Conservation (phyloP, 305 asterid species). For the Andrographis paniculata region DNA sequence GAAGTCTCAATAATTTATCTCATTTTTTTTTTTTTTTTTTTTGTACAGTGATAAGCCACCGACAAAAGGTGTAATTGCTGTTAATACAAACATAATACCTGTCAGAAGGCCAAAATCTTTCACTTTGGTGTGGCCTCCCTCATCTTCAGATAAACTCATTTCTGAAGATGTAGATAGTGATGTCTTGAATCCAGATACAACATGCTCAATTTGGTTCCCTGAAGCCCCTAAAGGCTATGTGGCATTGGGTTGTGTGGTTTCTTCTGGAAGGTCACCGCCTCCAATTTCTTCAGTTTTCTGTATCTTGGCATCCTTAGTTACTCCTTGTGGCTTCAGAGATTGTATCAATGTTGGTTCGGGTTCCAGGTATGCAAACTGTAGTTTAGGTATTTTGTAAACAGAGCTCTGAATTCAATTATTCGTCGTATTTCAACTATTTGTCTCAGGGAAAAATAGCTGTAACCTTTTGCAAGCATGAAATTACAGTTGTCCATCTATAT, state of each 20-base stretch:
- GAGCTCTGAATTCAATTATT: conserved; percentile 1
- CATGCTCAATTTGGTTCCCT: conserved; percentile 93
- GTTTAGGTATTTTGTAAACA: conserved; percentile 5
- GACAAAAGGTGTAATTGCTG: conserved; percentile 81
- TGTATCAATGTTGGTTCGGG: conserved; percentile 44
- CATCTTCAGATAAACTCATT: conserved; percentile 22
- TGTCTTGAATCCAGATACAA: conserved; percentile 25
- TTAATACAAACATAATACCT: conserved; percentile 74
- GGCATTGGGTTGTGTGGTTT: conserved; percentile 91
- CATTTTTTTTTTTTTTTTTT: conserved; percentile 13
- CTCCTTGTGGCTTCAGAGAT: conserved; percentile 86
- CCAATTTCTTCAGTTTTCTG: conserved; percentile 75
- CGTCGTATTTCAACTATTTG: neutral
- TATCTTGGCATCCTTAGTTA: conserved; percentile 68
- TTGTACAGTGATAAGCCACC: conserved; percentile 88
- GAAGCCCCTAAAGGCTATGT: conserved; percentile 91
- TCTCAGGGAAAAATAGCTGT: neutral
- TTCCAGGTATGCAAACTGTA: conserved; percentile 44
- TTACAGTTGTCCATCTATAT: neutral
- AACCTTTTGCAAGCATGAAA: neutral
- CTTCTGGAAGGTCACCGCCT: conserved; percentile 70
- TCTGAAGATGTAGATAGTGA: conserved; percentile 23
- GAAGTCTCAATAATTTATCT: conserved; percentile 5
- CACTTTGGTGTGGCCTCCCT: conserved; percentile 59
- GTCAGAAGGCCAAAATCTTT: conserved; percentile 87